Base-by-base conservation (phyloP, 2,329 filamentous ascomycete genomes). In the Curvularia sp. region DNA sequence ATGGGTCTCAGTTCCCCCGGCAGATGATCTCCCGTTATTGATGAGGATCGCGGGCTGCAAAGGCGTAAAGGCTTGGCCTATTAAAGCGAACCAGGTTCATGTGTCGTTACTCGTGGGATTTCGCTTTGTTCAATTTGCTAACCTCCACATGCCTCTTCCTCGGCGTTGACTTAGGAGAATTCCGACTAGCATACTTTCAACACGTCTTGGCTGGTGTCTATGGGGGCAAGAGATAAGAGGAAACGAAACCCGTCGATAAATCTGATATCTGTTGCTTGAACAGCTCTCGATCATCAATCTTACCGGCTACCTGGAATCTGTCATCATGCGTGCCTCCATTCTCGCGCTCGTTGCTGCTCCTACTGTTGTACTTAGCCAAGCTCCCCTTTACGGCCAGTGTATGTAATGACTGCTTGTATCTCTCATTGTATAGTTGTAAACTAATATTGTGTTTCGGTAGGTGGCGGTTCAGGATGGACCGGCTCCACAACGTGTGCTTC, bases 351-450 rank as follows among this genome's bases (percentile, higher is more conserved):
- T 31, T 8, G 43, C 30, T 15, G 43, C 43, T 12, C 43, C 43
- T 15, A 18, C 43, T 5, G 43, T 20, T n/a, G 43, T 47, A 6
- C 43, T 47, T 5, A 24, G 43, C 43, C 43, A 47, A 31, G 66
- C 71, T 46, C 59, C 60, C 15, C 63, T 65, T 8, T 83, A 78
- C 61, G 77, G 77, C 13, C 80, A 82, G 68, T 83, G 81, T 65
- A 81, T 80, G 43, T 31, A 15, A 20, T 20, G 4, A 5, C 4
- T 18, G 13, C 0, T 30, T 2, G 30, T 13, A n/a, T 6, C n/a
- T 5, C 15, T 12, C 12, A 1, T 5, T 5, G 3, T 9, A 2
- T 0, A 13, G 10, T 22, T 7, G 8, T 47, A 12, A 13, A 31
- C 26, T 47, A n/a, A 47, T 47, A 8, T 31, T 20, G 28, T 12